These are phyloP conservation scores for Penicillium longicatenatum DNA, from an alignment of 495 filamentous ascomycete genomes.

Conservation along the genomic window DNA sequence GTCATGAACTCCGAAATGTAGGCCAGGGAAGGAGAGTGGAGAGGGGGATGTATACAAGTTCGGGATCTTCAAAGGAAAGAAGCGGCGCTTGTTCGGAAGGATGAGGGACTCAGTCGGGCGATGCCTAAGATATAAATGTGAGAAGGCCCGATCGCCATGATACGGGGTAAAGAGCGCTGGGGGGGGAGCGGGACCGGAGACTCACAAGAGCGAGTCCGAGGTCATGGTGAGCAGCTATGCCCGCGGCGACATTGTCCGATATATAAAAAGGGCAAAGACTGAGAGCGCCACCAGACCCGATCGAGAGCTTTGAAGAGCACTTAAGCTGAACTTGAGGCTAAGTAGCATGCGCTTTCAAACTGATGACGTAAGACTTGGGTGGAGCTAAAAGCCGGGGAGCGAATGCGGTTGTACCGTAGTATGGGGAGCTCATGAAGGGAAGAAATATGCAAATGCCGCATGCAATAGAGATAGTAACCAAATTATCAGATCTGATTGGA, in stretches of 20 bases:
- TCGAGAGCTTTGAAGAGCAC: constrained; percentile 9
- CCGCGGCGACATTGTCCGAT: constrained; percentile 39
- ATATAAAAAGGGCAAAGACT: constrained; percentile 16
- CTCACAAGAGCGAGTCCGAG: constrained; percentile 46
- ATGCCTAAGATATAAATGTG: constrained; percentile 42
- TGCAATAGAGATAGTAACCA: neutral
- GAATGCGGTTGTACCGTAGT: constrained; percentile 21
- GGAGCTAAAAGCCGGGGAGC: constrained; percentile 36
- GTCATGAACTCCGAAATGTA: neutral
- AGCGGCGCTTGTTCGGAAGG: constrained; percentile 65
- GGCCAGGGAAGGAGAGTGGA: constrained; percentile 2
- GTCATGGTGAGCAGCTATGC: constrained; percentile 45
- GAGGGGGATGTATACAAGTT: constrained; percentile 59
- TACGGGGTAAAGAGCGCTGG: constrained; percentile 5
- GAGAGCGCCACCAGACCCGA: constrained; percentile 16
- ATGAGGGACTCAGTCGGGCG: constrained; percentile 61
- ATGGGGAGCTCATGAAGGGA: neutral
- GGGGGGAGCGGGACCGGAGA: constrained; percentile 18
- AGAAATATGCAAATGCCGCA: constrained; percentile 2
- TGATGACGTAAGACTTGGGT: constrained; percentile 49
- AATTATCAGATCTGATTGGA: neutral
- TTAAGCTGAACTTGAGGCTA: constrained; percentile 15
- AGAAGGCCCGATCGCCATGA: constrained; percentile 14
- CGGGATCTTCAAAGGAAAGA: constrained; percentile 74
- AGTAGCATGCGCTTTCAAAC: constrained; percentile 25